These are phyloP conservation scores for Chaetomiaceae sp. DNA, from an alignment of 2,329 filamentous ascomycete genomes.

Conservation along the genomic window DNA sequence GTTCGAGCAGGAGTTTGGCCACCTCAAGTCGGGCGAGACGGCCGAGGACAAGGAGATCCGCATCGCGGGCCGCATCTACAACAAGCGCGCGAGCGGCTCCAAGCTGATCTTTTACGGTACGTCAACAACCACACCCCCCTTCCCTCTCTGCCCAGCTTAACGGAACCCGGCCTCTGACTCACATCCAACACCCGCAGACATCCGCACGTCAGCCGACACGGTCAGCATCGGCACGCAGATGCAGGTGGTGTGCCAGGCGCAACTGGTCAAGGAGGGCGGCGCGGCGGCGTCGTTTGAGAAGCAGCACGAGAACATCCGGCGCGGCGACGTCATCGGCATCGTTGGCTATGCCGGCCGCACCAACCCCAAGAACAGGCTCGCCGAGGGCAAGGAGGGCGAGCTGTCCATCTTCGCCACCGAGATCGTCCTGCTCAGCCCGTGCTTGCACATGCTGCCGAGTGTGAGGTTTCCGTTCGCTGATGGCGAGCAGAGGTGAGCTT, in stretches of 20 bases:
- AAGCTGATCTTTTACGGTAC: conserved; percentile 90
- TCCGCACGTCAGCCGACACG: conserved; percentile 53
- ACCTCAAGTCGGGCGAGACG: conserved; percentile 83
- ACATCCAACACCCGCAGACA: conserved; percentile 13
- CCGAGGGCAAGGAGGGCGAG: conserved; percentile 75
- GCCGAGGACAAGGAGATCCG: conserved; percentile 69
- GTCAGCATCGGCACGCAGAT: conserved; percentile 66
- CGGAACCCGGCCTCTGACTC: neutral
- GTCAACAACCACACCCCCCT: too few species aligned
- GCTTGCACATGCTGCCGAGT: conserved; percentile 82
- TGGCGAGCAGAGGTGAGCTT: conserved; percentile 61
- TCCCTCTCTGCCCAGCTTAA: neutral
- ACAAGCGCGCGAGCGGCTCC: conserved; percentile 72
- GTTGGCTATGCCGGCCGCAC: conserved; percentile 81
- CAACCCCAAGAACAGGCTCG: conserved; percentile 82
- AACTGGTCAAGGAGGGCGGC: conserved; percentile 66
- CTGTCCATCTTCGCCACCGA: conserved; percentile 89
- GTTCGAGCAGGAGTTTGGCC: conserved; percentile 71
- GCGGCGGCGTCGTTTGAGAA: conserved; percentile 69
- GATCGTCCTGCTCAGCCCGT: conserved; percentile 81
- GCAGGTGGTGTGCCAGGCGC: conserved; percentile 88
- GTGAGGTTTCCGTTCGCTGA: conserved; percentile 96
- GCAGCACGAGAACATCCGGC: conserved; percentile 82
- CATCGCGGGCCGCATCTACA: conserved; percentile 83
- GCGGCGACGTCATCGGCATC: conserved; percentile 90